phyloP scores from a whole-genome alignment of 2,329 filamentous ascomycete genomes.

The Coniochaeta prunicola region DNA sequence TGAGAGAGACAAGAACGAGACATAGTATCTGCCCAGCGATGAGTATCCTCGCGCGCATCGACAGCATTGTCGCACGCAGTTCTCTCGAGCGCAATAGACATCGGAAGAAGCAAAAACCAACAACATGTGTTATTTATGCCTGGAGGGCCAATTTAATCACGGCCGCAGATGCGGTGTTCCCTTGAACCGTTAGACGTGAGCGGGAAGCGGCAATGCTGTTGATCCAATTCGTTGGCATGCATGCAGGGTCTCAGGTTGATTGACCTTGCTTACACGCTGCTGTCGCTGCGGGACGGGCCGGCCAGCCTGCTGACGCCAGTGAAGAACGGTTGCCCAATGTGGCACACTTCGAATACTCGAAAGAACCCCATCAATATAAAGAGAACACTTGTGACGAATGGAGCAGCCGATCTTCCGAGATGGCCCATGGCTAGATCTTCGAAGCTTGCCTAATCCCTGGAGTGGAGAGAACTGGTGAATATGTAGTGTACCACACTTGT shows the following conservation, averaged over 20 bases:
- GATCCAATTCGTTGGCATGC: background rate
- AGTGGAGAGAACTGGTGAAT: too few relatives aligned
- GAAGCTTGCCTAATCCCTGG: too few relatives aligned
- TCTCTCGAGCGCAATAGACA: background rate
- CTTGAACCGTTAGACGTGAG: background rate
- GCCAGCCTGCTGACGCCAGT: too few relatives aligned
- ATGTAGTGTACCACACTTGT: too few relatives aligned
- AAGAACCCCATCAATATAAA: too few relatives aligned
- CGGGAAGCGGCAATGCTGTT: background rate
- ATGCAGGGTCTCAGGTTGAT: too few relatives aligned
- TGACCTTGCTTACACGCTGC: background rate
- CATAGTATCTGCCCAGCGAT: constrained; percentile 5
- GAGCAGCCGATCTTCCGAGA: too few relatives aligned
- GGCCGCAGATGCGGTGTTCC: background rate
- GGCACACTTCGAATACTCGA: too few relatives aligned
- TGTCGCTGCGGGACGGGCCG: background rate
- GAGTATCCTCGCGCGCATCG: constrained; percentile 1
- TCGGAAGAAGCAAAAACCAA: background rate
- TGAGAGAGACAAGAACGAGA: constrained; percentile 5
- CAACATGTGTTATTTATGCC: background rate
- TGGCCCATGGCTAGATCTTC: too few relatives aligned
- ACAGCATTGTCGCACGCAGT: background rate
- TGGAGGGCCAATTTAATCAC: background rate
- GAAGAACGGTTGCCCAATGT: too few relatives aligned
- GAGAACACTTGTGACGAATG: too few relatives aligned